Evolutionary conservation across 2,329 filamentous ascomycete genomes (phyloP).

Genomic region (Cryphonectria carpinicola): DNA sequence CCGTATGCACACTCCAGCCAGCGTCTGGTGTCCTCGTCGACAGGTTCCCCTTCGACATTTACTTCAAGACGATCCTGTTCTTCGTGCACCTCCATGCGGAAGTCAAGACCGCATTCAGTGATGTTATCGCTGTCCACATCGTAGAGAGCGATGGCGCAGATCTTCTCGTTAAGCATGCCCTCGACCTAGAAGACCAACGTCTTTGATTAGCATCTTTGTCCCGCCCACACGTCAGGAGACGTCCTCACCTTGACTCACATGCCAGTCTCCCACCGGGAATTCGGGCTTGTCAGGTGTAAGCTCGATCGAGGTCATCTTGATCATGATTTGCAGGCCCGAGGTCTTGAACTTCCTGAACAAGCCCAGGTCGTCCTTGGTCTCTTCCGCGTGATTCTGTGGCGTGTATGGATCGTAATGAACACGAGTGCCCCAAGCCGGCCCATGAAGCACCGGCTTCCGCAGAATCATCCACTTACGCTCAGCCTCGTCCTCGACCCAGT

Average conservation of each 20-base stretch:
- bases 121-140: conserved; percentile 67
- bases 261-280: conserved; percentile 59
- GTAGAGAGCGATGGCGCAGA: conserved; percentile 65
- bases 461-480: conserved; percentile 26
- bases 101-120: conserved; percentile 53
- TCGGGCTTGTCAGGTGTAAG: conserved; percentile 60
- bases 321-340: conserved; percentile 60
- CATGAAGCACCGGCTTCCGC: conserved; percentile 12
- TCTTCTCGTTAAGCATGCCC: conserved; percentile 63
- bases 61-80: conserved; percentile 39
- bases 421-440: not conserved
- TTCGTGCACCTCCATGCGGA: conserved; percentile 49
- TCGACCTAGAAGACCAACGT: conserved; percentile 41
- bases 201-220: not conserved
- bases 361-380: conserved; percentile 24
- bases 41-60: conserved; percentile 15
- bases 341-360: conserved; percentile 28
- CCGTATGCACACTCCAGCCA: conserved; percentile 43
- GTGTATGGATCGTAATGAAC: conserved; percentile 14
- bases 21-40: conserved; percentile 38
- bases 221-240: too few species aligned
- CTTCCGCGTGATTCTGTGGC: not conserved
- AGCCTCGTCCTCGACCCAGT: conserved; percentile 18
- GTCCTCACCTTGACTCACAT: conserved; percentile 33
- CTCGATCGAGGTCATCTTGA: conserved; percentile 65